Evolutionary conservation across 176 grass and related monocot species (phyloP).

Genomic region (Eleusine coracana): DNA sequence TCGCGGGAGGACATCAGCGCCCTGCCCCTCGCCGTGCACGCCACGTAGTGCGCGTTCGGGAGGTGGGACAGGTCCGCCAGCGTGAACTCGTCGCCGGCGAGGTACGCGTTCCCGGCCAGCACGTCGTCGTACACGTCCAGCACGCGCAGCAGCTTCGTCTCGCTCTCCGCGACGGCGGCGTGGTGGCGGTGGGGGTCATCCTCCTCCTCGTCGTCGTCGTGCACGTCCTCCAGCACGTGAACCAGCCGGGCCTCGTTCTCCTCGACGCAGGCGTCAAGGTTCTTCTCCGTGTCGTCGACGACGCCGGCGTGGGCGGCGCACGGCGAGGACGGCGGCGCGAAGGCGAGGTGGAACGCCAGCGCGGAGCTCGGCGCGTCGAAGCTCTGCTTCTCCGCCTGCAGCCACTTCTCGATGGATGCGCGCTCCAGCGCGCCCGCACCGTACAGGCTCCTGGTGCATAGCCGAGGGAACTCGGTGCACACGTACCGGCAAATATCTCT

Average conservation of each 20-base stretch:
- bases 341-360: constrained; percentile 58
- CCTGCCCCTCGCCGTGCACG: constrained; percentile 42
- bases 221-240: not conserved
- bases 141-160: constrained; percentile 36
- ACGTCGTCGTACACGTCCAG: constrained; percentile 60
- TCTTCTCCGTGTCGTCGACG: not conserved
- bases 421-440: constrained; percentile 76
- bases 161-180: constrained; percentile 20
- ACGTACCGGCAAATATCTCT: constrained; percentile 61
- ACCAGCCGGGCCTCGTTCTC: not conserved
- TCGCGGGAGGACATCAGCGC: constrained; percentile 50
- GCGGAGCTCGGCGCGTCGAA: constrained; percentile 71
- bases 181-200: not conserved
- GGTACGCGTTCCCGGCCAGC: constrained; percentile 49
- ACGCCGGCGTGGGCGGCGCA: constrained; percentile 13
- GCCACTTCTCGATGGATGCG: constrained; percentile 86
- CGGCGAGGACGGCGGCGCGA: constrained; percentile 24
- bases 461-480: constrained; percentile 50
- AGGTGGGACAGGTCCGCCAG: constrained; percentile 70
- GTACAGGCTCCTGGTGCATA: constrained; percentile 44
- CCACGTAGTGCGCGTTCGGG: constrained; percentile 50
- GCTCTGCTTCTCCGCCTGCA: constrained; percentile 74
- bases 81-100: constrained; percentile 68
- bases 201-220: not conserved
- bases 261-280: not conserved